Evolutionary conservation across 2,329 filamentous ascomycete species (phyloP).

Genomic region (Sarocladium brachiariae): DNA sequence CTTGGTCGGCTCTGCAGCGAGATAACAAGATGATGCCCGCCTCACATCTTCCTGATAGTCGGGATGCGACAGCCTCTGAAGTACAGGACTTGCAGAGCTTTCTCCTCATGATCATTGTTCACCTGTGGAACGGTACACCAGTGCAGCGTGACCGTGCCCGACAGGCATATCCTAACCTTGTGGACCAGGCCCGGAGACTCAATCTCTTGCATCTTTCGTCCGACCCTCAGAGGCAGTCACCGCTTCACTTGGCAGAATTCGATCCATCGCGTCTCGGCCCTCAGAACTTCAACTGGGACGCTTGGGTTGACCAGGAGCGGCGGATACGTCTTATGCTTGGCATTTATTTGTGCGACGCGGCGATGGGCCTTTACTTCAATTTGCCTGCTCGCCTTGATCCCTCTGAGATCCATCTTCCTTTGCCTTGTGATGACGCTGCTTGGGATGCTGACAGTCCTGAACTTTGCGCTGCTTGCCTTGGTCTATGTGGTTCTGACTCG

Average conservation of each 20-base stretch:
- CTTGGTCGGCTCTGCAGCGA: slow-evolving; percentile 51
- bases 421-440: slow-evolving; percentile 65
- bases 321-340: slow-evolving; percentile 58
- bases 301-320: slow-evolving; percentile 66
- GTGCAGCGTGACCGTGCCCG: slow-evolving; percentile 58
- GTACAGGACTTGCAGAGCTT: slow-evolving; percentile 64
- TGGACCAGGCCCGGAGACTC: slow-evolving; percentile 48
- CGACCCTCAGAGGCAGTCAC: slow-evolving; percentile 44
- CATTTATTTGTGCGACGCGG: slow-evolving; percentile 57
- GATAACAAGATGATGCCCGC: slow-evolving; percentile 41
- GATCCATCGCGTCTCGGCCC: slow-evolving; percentile 37
- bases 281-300: slow-evolving; percentile 55
- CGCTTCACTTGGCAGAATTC: slow-evolving; percentile 52
- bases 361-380: slow-evolving; percentile 67
- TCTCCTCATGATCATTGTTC: slow-evolving; percentile 53
- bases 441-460: slow-evolving; percentile 59
- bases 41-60: slow-evolving; percentile 15
- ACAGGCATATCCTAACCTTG: slow-evolving; percentile 50
- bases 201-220: slow-evolving; percentile 49
- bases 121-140: slow-evolving; percentile 64
- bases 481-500: slow-evolving; percentile 50
- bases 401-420: slow-evolving; percentile 58
- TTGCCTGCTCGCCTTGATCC: slow-evolving; percentile 54
- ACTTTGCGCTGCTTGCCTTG: slow-evolving; percentile 59
- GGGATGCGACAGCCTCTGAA: slow-evolving; percentile 28